A percentile compares a stretch with the other conserved stretches of the same genome.
Evolutionary conservation across 352 stramenopile species (phyloP).

Genomic region (Globisporangium yorkense): DNA sequence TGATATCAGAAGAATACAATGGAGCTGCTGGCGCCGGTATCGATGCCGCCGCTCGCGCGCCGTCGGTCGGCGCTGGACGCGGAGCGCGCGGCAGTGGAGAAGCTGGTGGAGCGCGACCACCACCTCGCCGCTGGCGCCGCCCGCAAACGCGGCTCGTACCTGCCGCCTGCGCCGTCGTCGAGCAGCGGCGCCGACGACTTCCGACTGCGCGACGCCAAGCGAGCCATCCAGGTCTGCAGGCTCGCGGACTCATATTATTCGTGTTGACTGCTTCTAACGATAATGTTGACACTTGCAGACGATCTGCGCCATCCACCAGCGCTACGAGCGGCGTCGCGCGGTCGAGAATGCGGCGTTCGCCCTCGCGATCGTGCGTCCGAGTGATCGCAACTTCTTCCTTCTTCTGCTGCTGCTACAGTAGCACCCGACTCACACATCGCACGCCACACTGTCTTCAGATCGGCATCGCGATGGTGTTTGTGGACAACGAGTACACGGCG

Average conservation of each 20-base stretch:
- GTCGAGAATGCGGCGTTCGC: constrained; percentile 54
- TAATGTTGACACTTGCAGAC: constrained; percentile 19
- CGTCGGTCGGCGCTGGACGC: constrained; percentile 36
- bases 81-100: constrained; percentile 43
- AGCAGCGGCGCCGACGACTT: constrained; percentile 7
- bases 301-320: constrained; percentile 53
- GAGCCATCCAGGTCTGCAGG: constrained; percentile 36
- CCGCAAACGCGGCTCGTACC: constrained; percentile 33
- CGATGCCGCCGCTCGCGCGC: constrained; percentile 6
- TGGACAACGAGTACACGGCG: constrained; percentile 58
- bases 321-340: constrained; percentile 52
- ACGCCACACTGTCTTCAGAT: constrained; percentile 10
- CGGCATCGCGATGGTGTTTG: constrained; percentile 53
- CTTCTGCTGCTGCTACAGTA: not conserved
- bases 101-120: constrained; percentile 37
- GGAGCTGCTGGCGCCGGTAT: not conserved
- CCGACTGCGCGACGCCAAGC: constrained; percentile 46
- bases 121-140: constrained; percentile 14
- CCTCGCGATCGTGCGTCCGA: constrained; percentile 40
- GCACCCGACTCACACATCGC: not conserved
- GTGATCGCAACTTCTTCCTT: not conserved
- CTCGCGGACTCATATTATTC: not conserved
- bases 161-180: constrained; percentile 19
- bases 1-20: not conserved
- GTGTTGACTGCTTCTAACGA: not conserved